Evolutionary conservation across 345 rosid species (phyloP), one percentile per base, ranked within the genome.

Genomic region (Draba incana): DNA sequence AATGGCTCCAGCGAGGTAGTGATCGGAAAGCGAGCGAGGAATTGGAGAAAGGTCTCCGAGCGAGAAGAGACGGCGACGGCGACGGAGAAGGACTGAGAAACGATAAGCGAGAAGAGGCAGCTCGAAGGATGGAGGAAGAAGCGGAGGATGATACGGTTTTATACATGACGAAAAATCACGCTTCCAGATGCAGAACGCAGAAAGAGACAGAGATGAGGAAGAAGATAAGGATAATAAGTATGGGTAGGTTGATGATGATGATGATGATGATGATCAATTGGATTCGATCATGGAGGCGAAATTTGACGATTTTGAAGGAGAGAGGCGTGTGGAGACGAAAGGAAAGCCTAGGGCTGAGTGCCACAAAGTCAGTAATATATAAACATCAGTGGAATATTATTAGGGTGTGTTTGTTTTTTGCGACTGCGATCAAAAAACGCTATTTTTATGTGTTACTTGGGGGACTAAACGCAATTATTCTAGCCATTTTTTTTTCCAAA

Each of bases 1-100:
- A 82, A 75, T 87, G 96, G 68, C 90, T 82, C 96, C 97, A 87
- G 50, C 89, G 85, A 27, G 90, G 84, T 2, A 74, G 37, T 24
- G 68, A 64, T 13, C 68, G 68, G 57, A 63, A 49, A 63, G 52
- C 56, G 1, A 56, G 68, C 16, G 68, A 69, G 52, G 89, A 59
- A 11, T 80, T 66, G 54, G 82, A 54, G 33, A 85, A 71, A 57
- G 92, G 80, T 66, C 94, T 87, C 24, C 69, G 81, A 48, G 46
- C 62, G 43, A 65, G 46, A 12, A 64, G 51, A 5, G 73, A 46
- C 37, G 1, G 20, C 20, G 84, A 39, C 7, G 72, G 20, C 10
- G 78, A 39, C 24, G 55, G 10, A 11, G 77, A 52, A 0, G 74
- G 65, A 1, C 25, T 35, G 11, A 39, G 39, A 12, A 71, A n/a